Percentiles rank a stretch among this genome's conserved stretches.
These are phyloP conservation scores for Diaporthe aspalathi DNA, from an alignment of 2,329 filamentous ascomycete genomes.

Conservation along the genomic window DNA sequence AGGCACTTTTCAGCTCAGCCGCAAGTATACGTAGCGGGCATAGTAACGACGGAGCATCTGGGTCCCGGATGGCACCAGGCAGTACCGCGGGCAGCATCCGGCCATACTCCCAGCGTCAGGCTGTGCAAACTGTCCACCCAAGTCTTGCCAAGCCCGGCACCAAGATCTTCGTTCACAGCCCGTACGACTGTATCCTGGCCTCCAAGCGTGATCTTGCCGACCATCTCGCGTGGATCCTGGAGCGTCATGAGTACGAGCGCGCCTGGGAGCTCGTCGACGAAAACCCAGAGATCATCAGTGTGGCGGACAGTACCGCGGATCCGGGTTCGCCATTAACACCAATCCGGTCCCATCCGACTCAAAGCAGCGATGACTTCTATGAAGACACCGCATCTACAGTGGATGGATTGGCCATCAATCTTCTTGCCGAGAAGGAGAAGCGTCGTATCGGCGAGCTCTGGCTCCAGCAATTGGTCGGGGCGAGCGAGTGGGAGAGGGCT, in stretches of 20 bases:
- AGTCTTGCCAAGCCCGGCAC: conserved; percentile 66
- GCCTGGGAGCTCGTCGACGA: conserved; percentile 92
- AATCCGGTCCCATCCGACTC: conserved; percentile 45
- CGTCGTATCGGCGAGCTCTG: conserved; percentile 91
- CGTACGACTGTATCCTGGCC: conserved; percentile 94
- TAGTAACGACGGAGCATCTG: conserved; percentile 70
- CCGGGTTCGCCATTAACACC: conserved; percentile 51
- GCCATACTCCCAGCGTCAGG: conserved; percentile 38
- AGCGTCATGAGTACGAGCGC: conserved; percentile 82
- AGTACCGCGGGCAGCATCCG: conserved; percentile 52
- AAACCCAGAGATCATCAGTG: conserved; percentile 78
- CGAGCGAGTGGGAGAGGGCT: conserved; percentile 80
- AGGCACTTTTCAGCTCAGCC: conserved; percentile 83
- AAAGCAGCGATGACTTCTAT: conserved; percentile 72
- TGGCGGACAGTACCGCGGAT: conserved; percentile 55
- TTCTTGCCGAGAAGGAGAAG: conserved; percentile 86
- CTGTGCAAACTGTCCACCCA: conserved; percentile 59
- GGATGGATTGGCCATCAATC: conserved; percentile 71
- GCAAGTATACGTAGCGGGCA: conserved; percentile 77
- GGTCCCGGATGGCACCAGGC: conserved; percentile 53
- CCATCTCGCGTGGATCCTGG: conserved; percentile 86
- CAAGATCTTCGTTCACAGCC: conserved; percentile 93
- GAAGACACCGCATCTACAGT: conserved; percentile 76
- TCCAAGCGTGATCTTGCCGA: conserved; percentile 89
- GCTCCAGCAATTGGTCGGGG: conserved; percentile 85